Conservation (phyloP, 192 early-diverging fungal species). For the Podila clonocystis region DNA sequence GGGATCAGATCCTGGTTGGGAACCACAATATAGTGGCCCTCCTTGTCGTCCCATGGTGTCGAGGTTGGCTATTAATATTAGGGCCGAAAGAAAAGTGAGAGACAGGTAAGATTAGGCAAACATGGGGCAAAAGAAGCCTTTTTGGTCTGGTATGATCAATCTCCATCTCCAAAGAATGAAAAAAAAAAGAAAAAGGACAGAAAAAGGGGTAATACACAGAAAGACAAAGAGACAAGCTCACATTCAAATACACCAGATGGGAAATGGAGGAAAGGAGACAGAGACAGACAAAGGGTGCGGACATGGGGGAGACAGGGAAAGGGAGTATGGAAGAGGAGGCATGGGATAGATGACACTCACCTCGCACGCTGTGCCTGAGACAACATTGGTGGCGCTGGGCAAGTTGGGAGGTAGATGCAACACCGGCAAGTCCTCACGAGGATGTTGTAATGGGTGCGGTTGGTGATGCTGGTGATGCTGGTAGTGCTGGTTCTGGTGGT, state of each 20-base stretch:
- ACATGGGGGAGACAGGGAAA: too few relatives aligned
- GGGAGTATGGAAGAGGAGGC: too few relatives aligned
- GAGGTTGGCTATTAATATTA: constrained; percentile 23
- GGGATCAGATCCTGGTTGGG: constrained; percentile 76
- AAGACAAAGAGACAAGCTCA: not conserved
- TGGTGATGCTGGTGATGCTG: not conserved
- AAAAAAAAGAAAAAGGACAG: not conserved
- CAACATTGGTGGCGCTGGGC: constrained; percentile 1
- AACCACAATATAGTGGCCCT: constrained; percentile 92
- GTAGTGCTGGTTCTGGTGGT: not conserved
- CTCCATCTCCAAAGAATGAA: not conserved
- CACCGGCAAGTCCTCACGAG: not conserved
- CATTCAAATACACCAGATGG: too few relatives aligned
- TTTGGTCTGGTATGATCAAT: not conserved
- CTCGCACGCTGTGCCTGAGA: not conserved
- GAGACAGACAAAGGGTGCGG: not conserved
- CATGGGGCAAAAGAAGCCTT: not conserved
- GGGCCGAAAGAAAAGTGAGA: not conserved
- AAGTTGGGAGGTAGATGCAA: not conserved
- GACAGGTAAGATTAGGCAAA: not conserved
- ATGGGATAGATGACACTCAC: constrained; percentile 3
- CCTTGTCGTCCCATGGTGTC: constrained; percentile 83
- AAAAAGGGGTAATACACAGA: not conserved
- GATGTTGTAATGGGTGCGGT: not conserved
- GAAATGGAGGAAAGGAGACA: not conserved